A percentile compares a stretch with the other conserved stretches of the same genome.
Evolutionary conservation across 306 rosid genomes (phyloP).

Genomic region (Dicorynia guianensis): DNA sequence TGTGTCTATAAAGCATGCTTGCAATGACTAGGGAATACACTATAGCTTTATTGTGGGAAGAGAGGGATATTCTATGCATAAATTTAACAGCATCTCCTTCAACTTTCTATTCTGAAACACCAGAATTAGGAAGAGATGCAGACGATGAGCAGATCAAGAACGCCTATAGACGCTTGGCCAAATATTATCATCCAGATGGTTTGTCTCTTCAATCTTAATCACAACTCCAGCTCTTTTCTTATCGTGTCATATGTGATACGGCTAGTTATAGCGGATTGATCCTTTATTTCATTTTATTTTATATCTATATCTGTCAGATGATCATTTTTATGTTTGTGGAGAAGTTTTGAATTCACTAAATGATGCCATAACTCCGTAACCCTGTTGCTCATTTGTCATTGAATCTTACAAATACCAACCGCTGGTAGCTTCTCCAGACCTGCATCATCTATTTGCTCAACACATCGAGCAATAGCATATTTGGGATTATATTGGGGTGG

Average conservation of each 20-base stretch:
- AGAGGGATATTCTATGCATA: slow-evolving; percentile 27
- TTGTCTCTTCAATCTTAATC: slow-evolving; percentile 44
- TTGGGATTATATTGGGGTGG: neutral
- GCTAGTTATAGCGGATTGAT: slow-evolving; percentile 28
- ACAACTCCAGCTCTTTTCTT: slow-evolving; percentile 22
- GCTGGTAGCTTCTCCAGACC: neutral
- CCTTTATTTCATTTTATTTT: neutral
- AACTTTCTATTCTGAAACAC: slow-evolving; percentile 32
- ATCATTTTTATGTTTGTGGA: slow-evolving; percentile 3
- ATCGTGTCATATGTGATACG: slow-evolving; percentile 3
- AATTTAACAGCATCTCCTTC: slow-evolving; percentile 27
- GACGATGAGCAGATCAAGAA: slow-evolving; percentile 86
- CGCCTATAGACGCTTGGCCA: slow-evolving; percentile 92
- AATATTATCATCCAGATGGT: slow-evolving; percentile 99
- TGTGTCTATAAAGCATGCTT: slow-evolving; percentile 17
- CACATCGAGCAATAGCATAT: neutral
- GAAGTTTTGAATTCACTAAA: neutral
- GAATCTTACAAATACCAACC: neutral
- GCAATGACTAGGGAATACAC: slow-evolving; percentile 9
- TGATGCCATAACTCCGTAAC: neutral
- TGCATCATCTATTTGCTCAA: neutral
- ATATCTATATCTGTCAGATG: neutral
- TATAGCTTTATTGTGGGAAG: slow-evolving; percentile 18
- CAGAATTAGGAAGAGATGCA: slow-evolving; percentile 86
- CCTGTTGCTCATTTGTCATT: neutral